Evolutionary conservation across 257 asterid species (phyloP).

Genomic region (Vinca minor): DNA sequence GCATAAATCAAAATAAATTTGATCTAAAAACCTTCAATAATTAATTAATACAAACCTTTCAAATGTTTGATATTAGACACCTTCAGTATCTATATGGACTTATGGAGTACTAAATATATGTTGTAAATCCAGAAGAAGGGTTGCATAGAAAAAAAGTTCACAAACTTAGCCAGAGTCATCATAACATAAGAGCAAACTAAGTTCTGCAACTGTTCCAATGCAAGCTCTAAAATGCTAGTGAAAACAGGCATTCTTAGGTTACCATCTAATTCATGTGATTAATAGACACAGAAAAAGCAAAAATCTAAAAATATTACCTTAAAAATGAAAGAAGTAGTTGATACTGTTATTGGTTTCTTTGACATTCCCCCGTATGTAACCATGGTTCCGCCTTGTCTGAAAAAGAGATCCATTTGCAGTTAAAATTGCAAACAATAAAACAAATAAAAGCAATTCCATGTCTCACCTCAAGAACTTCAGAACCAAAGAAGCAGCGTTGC

Average conservation of each 20-base stretch:
- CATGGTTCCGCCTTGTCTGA: constrained; percentile 91
- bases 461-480: constrained; percentile 77
- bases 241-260: background rate
- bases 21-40: background rate
- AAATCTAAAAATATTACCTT: constrained; percentile 39
- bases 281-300: background rate
- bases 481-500: constrained; percentile 81
- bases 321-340: constrained; percentile 80
- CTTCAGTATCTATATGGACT: too few relatives aligned
- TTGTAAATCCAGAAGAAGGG: background rate
- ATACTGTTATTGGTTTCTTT: constrained; percentile 73
- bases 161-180: background rate
- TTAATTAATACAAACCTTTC: background rate
- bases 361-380: constrained; percentile 99
- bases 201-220: background rate
- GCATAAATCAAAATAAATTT: background rate
- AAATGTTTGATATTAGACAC: background rate
- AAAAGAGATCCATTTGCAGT: constrained; percentile 16
- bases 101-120: background rate
- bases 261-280: background rate
- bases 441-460: constrained; percentile 5
- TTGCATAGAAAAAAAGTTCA: background rate
- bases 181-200: background rate
- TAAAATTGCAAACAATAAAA: constrained; percentile 1
- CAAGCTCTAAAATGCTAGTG: constrained; percentile 3